Evolutionary conservation across 2,329 filamentous ascomycete genomes (phyloP).

Genomic region (Periconia sp.): DNA sequence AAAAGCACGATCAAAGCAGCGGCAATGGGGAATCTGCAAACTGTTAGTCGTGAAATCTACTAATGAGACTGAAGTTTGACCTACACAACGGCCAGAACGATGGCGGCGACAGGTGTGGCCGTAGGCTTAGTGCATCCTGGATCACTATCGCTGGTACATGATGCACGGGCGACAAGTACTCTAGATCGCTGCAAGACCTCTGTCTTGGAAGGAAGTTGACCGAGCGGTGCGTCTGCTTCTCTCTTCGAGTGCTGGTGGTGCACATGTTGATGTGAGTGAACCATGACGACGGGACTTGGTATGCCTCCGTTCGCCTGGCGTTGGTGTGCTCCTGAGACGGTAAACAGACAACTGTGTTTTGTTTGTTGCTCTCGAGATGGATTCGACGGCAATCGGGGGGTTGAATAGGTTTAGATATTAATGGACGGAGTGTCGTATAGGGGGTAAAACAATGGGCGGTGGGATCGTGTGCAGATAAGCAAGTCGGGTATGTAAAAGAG

Average conservation of each 20-base stretch:
- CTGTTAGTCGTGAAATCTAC: constrained; percentile 21
- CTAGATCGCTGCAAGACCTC: constrained; percentile 28
- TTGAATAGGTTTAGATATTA: constrained; percentile 28
- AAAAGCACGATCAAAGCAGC: constrained; percentile 68
- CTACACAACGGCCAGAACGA: constrained; percentile 39
- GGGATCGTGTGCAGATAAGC: background rate
- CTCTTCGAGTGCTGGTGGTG: constrained; percentile 34
- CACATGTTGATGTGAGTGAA: constrained; percentile 29
- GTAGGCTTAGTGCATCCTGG: constrained; percentile 41
- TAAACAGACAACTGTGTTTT: constrained; percentile 12
- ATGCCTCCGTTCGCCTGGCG: background rate
- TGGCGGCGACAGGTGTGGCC: constrained; percentile 32
- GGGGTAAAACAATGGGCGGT: constrained; percentile 1
- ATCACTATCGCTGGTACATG: constrained; percentile 37
- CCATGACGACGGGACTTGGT: constrained; percentile 26
- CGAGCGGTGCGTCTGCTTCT: constrained; percentile 15
- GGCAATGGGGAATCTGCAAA: constrained; percentile 71
- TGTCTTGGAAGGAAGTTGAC: constrained; percentile 19
- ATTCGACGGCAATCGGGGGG: constrained; percentile 5
- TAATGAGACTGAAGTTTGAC: constrained; percentile 4
- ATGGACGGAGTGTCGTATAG: constrained; percentile 34
- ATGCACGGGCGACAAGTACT: constrained; percentile 30
- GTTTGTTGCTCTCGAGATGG: constrained; percentile 15
- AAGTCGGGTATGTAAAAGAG: constrained; percentile 6
- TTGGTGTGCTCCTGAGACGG: constrained; percentile 14